phyloP scores from a whole-genome alignment of 805 yeast genomes.

The Saccharomycopsis fodiens region DNA sequence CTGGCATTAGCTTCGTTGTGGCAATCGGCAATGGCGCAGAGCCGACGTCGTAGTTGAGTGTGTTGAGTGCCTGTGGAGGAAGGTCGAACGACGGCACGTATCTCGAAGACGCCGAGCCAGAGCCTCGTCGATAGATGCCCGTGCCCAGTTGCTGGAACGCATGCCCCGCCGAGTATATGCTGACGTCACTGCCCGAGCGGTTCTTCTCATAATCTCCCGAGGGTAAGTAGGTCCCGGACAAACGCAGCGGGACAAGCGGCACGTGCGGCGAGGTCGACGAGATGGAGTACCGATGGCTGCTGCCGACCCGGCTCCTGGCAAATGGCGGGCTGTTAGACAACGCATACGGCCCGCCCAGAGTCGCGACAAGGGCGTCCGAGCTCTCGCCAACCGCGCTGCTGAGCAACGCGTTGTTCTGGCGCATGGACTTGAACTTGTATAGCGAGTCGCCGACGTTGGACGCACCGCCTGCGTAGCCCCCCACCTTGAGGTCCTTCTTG shows the following conservation, averaged over 20 bases:
- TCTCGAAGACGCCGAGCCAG: neutral
- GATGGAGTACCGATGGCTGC: neutral
- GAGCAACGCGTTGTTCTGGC: constrained; percentile 44
- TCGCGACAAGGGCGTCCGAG: constrained; percentile 10
- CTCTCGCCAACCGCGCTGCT: constrained; percentile 38
- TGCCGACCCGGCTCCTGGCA: neutral
- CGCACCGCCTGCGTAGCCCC: neutral
- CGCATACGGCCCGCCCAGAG: neutral
- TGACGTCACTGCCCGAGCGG: neutral
- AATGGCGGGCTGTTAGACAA: neutral
- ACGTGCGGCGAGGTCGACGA: constrained; percentile 4
- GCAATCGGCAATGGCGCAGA: constrained; percentile 16
- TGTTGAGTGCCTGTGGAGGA: neutral
- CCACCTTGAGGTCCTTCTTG: constrained; percentile 33
- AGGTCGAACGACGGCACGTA: neutral
- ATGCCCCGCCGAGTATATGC: neutral
- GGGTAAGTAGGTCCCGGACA: constrained; percentile 10
- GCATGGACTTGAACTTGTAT: constrained; percentile 43
- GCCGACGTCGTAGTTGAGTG: constrained; percentile 7
- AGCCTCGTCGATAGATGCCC: neutral
- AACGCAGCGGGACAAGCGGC: constrained; percentile 5
- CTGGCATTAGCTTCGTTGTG: neutral
- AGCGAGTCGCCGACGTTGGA: constrained; percentile 39
- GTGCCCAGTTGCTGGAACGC: neutral
- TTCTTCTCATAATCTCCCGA: neutral